Conservation (phyloP, 1,139 yeast genomes). For the Hemisphaericaspora xylanilytica region DNA sequence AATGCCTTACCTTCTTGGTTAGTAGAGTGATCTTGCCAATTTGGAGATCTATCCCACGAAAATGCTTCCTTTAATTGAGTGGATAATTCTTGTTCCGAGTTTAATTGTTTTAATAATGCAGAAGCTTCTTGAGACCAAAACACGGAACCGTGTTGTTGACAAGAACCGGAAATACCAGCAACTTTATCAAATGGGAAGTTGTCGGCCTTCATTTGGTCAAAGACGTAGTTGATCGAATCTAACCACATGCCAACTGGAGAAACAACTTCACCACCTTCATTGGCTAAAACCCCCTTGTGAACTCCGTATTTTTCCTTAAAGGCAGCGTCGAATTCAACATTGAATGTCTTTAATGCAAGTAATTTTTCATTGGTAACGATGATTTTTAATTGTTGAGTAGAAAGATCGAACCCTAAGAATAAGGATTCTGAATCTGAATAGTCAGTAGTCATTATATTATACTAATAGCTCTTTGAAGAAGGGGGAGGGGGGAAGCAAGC, state of each 20-base stretch:
- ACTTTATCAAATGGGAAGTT: slow-evolving; percentile 60
- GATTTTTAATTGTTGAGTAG: slow-evolving; percentile 86
- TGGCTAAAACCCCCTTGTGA: slow-evolving; percentile 65
- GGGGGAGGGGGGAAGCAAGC: not conserved
- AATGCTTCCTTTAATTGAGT: slow-evolving; percentile 53
- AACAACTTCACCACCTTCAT: slow-evolving; percentile 53
- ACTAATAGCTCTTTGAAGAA: not conserved
- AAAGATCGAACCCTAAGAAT: slow-evolving; percentile 76
- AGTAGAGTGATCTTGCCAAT: slow-evolving; percentile 95
- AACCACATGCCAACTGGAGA: slow-evolving; percentile 93
- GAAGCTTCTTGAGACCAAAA: slow-evolving; percentile 63
- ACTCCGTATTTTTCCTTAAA: slow-evolving; percentile 56
- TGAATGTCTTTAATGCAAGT: slow-evolving; percentile 52
- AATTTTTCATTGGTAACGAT: slow-evolving; percentile 59
- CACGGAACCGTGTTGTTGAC: slow-evolving; percentile 92
- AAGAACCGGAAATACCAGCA: slow-evolving; percentile 77
- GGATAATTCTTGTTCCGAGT: slow-evolving; percentile 28
- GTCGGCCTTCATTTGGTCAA: slow-evolving; percentile 51
- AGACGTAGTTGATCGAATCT: slow-evolving; percentile 70
- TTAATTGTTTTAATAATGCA: slow-evolving; percentile 31
- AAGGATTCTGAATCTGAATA: slow-evolving; percentile 23
- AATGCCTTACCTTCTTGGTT: slow-evolving; percentile 62
- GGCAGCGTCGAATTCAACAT: slow-evolving; percentile 71
- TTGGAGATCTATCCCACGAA: slow-evolving; percentile 69
- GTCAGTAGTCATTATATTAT: slow-evolving; percentile 3